Conservation (phyloP, 345 rosid species). For the Syzygium aromaticum region DNA sequence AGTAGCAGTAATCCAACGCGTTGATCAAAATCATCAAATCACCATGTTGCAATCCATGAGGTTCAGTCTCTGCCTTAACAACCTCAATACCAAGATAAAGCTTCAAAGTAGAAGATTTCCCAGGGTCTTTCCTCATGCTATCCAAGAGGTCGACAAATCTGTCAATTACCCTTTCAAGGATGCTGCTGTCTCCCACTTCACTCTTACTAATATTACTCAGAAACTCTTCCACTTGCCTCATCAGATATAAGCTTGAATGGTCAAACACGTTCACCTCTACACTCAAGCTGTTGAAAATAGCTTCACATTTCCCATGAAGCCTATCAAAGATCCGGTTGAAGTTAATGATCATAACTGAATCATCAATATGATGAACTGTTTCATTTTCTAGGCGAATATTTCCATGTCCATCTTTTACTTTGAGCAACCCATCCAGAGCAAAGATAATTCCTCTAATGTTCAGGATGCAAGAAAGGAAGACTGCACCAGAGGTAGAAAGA, state of each 20-base stretch:
- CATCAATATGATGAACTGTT: conserved; percentile 43
- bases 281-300: conserved; percentile 39
- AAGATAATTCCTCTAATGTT: conserved; percentile 56
- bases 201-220: conserved; percentile 45
- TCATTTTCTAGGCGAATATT: conserved; percentile 31
- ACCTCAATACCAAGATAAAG: conserved; percentile 59
- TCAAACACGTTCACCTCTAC: conserved; percentile 41
- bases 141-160: conserved; percentile 66
- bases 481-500: conserved; percentile 48
- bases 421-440: conserved; percentile 50
- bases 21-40: conserved; percentile 70
- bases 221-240: conserved; percentile 78
- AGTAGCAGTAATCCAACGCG: conserved; percentile 56
- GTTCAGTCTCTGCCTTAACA: conserved; percentile 29
- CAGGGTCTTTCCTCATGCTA: conserved; percentile 62
- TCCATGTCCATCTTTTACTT: conserved; percentile 30
- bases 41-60: conserved; percentile 40
- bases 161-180: conserved; percentile 64
- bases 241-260: conserved; percentile 51
- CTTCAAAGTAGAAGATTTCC: conserved; percentile 40
- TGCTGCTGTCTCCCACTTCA: conserved; percentile 35
- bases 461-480: conserved; percentile 65
- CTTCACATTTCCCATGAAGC: conserved; percentile 65
- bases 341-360: conserved; percentile 57
- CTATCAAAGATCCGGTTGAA: conserved; percentile 65